Conservation (phyloP, 2,329 filamentous ascomycete genomes). For the Dactylonectria estremocensis region DNA sequence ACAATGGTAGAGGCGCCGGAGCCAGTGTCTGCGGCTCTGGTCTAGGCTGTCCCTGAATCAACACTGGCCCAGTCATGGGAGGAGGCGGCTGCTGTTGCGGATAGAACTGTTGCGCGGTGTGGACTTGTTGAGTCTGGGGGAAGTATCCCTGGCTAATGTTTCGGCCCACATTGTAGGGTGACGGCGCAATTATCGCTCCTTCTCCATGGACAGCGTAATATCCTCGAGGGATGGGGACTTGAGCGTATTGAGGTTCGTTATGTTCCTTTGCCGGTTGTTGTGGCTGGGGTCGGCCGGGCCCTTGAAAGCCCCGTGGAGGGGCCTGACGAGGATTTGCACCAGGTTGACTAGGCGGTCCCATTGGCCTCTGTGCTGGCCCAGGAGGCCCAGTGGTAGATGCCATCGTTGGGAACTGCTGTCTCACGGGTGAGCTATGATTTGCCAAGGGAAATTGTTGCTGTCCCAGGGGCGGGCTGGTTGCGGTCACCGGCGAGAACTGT, state of each 20-base stretch:
- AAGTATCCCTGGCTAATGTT: slow-evolving; percentile 32
- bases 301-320: slow-evolving; percentile 6
- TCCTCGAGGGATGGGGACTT: slow-evolving; percentile 56
- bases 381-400: slow-evolving; percentile 13
- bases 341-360: slow-evolving; percentile 1
- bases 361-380: slow-evolving; percentile 12
- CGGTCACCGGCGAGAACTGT: slow-evolving; percentile 22
- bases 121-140: slow-evolving; percentile 30
- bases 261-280: slow-evolving; percentile 32
- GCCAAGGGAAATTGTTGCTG: slow-evolving; percentile 33
- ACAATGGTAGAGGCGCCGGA: slow-evolving; percentile 31
- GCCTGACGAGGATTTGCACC: slow-evolving; percentile 11
- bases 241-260: slow-evolving; percentile 54
- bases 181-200: slow-evolving; percentile 46
- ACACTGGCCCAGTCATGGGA: slow-evolving; percentile 7
- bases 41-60: slow-evolving; percentile 8
- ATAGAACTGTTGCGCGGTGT: slow-evolving; percentile 27
- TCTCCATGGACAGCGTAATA: slow-evolving; percentile 58
- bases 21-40: slow-evolving; percentile 4
- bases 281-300: slow-evolving; percentile 9
- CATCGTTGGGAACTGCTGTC: slow-evolving; percentile 29
- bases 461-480: slow-evolving; percentile 31
- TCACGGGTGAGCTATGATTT: slow-evolving; percentile 8
- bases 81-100: slow-evolving; percentile 36
- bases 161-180: slow-evolving; percentile 48